Conservation (phyloP, 2,329 filamentous ascomycete species). For the Aureobasidium sp. region DNA sequence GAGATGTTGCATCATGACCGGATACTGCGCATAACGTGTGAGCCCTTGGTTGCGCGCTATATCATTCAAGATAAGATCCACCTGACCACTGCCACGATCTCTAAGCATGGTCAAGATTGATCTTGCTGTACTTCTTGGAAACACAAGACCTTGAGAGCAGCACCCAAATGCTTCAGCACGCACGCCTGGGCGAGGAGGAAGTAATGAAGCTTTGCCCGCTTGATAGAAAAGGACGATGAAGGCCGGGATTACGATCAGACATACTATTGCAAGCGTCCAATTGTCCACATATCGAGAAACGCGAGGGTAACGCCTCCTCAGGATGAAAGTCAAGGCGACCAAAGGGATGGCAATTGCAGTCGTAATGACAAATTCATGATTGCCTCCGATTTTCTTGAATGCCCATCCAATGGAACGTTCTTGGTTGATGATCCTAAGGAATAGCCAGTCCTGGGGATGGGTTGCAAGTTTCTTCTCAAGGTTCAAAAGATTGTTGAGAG, state of each 20-base stretch:
- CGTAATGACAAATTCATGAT: not conserved
- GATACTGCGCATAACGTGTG: not conserved
- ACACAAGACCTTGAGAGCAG: conserved; percentile 28
- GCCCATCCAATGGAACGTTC: conserved; percentile 24
- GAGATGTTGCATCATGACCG: not conserved
- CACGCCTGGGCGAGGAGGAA: conserved; percentile 12
- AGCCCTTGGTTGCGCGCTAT: not conserved
- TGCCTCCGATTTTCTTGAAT: conserved; percentile 8
- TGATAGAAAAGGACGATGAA: conserved; percentile 16
- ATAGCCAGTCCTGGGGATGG: conserved; percentile 20
- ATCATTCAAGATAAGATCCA: not conserved
- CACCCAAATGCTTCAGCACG: conserved; percentile 22
- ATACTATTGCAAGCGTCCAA: not conserved
- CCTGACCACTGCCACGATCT: not conserved
- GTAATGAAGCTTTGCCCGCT: conserved; percentile 15
- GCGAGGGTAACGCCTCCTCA: not conserved
- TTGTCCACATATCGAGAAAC: not conserved
- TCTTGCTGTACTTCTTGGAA: conserved; percentile 15
- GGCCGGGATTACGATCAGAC: conserved; percentile 13
- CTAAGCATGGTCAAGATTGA: not conserved
- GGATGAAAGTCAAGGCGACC: not conserved
- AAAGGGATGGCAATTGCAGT: not conserved
- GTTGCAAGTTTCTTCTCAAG: not conserved
- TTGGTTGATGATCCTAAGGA: conserved; percentile 28
- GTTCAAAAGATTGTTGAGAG: not conserved